Evolutionary conservation across 169 alveolate species (phyloP).

Genomic region (Plasmodium ovale): DNA sequence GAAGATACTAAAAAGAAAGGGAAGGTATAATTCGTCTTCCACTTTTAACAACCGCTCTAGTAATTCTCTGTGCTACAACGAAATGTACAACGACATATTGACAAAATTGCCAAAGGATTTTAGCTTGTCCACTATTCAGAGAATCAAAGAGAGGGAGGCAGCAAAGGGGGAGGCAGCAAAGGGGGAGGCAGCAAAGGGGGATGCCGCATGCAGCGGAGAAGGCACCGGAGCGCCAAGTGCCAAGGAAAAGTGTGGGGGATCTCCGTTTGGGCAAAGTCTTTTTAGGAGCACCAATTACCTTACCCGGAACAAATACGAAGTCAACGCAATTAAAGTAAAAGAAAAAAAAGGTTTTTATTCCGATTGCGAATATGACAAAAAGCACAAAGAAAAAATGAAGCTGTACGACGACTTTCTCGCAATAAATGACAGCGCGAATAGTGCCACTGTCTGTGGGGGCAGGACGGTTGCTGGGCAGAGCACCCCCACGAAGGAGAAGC

Average conservation of each 20-base stretch:
- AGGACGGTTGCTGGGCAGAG: too few relatives aligned
- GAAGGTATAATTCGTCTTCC: not conserved
- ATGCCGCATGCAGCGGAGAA: not conserved
- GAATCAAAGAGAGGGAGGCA: not conserved
- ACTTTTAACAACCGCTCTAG: not conserved
- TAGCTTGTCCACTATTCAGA: constrained; percentile 20
- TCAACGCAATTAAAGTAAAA: not conserved
- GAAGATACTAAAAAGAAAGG: constrained; percentile 3
- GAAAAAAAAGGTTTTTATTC: constrained; percentile 21
- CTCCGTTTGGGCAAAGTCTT: not conserved
- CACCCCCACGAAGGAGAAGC: too few relatives aligned
- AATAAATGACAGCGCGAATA: not conserved
- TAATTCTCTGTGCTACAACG: constrained; percentile 19
- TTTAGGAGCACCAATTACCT: not conserved
- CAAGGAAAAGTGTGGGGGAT: not conserved
- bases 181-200: not conserved
- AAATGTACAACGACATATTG: constrained; percentile 30
- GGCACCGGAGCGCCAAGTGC: not conserved
- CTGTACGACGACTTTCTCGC: constrained; percentile 16
- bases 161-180: not conserved
- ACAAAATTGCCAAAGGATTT: constrained; percentile 47
- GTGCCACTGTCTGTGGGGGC: too few relatives aligned
- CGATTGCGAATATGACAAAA: constrained; percentile 8
- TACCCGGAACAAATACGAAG: constrained; percentile 1
- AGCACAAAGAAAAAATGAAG: constrained; percentile 10